Percentiles rank a stretch among this genome's conserved stretches.
Evolutionary conservation across 2,329 filamentous ascomycete genomes (phyloP).

Genomic region (Dactylellina cionopaga): DNA sequence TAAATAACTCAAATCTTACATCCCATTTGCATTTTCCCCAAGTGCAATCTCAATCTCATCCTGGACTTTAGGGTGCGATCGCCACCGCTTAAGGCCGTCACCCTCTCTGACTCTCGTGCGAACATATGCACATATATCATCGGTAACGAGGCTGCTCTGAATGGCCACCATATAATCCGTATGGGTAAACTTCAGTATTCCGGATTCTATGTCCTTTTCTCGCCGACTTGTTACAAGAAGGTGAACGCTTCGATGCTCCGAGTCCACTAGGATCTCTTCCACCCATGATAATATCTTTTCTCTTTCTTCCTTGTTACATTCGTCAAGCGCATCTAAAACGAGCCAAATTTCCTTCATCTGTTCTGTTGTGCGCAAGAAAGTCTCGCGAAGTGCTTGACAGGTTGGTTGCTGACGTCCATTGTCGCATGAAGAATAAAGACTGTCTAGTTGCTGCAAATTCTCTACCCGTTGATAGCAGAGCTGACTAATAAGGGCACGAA

Average conservation of each 20-base stretch:
- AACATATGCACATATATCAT: conserved; percentile 3
- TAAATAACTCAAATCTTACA: conserved; percentile 55
- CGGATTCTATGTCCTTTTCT: not conserved
- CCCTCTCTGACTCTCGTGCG: conserved; percentile 45
- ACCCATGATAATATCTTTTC: not conserved
- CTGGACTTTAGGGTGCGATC: conserved; percentile 47
- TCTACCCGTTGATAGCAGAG: conserved; percentile 56
- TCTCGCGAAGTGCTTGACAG: conserved; percentile 54
- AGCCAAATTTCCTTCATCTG: too few species aligned
- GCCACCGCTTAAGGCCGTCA: conserved; percentile 56
- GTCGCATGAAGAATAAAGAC: conserved; percentile 56
- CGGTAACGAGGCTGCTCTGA: not conserved
- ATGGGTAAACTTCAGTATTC: not conserved
- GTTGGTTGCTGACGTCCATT: conserved; percentile 56
- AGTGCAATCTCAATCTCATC: too few species aligned
- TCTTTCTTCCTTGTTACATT: conserved; percentile 50
- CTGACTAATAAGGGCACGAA: too few species aligned
- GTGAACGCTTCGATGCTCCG: not conserved
- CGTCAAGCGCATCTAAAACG: conserved; percentile 59
- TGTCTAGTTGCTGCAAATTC: conserved; percentile 54
- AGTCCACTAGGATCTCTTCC: not conserved
- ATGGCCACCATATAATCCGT: not conserved
- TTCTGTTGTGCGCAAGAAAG: conserved; percentile 56
- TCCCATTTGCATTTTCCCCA: conserved; percentile 56
- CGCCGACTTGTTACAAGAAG: not conserved